Percentiles rank a stretch among this genome's conserved stretches.
Evolutionary conservation across 441 rosid species (phyloP).

Genomic region (Gossypium schwendimanii): DNA sequence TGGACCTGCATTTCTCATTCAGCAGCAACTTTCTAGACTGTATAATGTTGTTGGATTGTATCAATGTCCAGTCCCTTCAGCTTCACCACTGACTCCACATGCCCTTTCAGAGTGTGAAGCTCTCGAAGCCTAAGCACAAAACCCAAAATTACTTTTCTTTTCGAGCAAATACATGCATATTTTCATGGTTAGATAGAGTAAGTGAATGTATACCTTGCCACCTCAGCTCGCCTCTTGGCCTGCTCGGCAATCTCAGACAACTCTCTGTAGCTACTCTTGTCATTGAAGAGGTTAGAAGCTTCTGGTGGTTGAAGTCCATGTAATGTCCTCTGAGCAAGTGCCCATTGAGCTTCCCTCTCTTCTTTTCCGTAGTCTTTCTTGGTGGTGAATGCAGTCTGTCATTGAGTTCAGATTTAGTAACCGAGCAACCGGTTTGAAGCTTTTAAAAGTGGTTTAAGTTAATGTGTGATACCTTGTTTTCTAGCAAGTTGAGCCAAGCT

Average conservation of each 20-base stretch:
- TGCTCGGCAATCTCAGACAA: slow-evolving; percentile 88
- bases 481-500: slow-evolving; percentile 78
- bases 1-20: neutral
- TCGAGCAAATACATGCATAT: neutral
- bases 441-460: neutral
- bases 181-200: neutral
- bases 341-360: slow-evolving; percentile 97
- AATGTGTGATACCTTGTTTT: slow-evolving; percentile 59
- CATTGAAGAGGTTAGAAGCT: slow-evolving; percentile 39
- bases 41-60: slow-evolving; percentile 88
- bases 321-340: slow-evolving; percentile 75
- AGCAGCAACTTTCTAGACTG: slow-evolving; percentile 34
- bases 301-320: slow-evolving; percentile 84
- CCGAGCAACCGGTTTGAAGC: neutral
- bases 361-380: slow-evolving; percentile 89
- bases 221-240: slow-evolving; percentile 87
- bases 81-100: slow-evolving; percentile 92
- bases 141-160: neutral
- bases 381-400: slow-evolving; percentile 86
- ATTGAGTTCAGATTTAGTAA: neutral
- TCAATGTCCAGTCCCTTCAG: slow-evolving; percentile 90
- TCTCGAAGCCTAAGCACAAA: slow-evolving; percentile 61
- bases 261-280: slow-evolving; percentile 79
- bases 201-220: slow-evolving; percentile 54
- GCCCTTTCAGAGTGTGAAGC: slow-evolving; percentile 89